Percentiles rank a stretch among this genome's conserved stretches.
These are phyloP conservation scores for Triticum urartu DNA, from an alignment of 176 grass and related monocot species.

Conservation along the genomic window DNA sequence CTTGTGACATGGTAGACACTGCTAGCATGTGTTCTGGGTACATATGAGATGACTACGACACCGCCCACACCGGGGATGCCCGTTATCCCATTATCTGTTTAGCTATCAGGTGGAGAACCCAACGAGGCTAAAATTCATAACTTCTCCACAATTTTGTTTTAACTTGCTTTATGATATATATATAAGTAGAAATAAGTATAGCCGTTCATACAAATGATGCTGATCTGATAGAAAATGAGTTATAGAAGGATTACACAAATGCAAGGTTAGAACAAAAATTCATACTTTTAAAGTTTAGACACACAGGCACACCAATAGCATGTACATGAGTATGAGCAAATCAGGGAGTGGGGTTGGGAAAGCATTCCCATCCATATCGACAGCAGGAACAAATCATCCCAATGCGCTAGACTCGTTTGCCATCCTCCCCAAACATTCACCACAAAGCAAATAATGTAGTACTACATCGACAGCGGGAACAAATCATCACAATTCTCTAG, in stretches of 20 bases:
- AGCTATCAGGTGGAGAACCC: background rate
- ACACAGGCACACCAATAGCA: background rate
- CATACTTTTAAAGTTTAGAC: no score
- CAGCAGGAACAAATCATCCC: no score
- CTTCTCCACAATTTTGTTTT: background rate
- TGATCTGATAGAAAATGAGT: background rate
- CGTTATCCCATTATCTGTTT: background rate
- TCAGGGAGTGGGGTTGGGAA: background rate
- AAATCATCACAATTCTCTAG: background rate
- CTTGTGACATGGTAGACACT: background rate
- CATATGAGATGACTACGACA: background rate
- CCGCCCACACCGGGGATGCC: background rate
- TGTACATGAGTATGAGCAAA: background rate
- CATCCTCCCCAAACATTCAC: slow-evolving; percentile 3
- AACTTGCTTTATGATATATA: background rate
- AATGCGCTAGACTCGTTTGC: no score
- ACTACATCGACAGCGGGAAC: background rate
- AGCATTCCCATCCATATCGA: no score
- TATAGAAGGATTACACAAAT: no score
- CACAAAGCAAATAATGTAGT: background rate
- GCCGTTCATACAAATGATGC: background rate
- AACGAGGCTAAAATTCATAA: background rate
- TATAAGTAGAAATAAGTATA: background rate
- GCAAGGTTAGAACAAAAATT: no score
- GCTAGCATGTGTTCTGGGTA: background rate